A percentile compares a stretch with the other conserved stretches of the same genome.
These are phyloP conservation scores for Plasmodium knowlesi DNA, from an alignment of 169 alveolate species.

Conservation along the genomic window DNA sequence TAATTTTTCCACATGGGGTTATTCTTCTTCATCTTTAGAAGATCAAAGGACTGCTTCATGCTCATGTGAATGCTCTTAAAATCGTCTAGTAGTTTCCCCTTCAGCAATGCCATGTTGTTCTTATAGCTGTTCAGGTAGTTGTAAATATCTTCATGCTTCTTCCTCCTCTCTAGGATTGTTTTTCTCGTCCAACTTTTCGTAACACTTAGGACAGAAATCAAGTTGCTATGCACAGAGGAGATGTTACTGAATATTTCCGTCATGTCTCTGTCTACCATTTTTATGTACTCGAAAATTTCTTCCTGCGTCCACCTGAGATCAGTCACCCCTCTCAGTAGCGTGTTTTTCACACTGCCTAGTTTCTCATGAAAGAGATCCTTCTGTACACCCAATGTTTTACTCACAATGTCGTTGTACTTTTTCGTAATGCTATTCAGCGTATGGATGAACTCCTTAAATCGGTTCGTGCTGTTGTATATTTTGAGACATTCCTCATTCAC, in stretches of 20 bases:
- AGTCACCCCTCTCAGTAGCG: conserved; percentile 22
- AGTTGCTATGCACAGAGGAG: conserved; percentile 35
- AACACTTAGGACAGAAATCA: conserved; percentile 33
- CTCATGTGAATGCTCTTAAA: conserved; percentile 86
- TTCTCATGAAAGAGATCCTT: conserved; percentile 56
- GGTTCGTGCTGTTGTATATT: conserved; percentile 46
- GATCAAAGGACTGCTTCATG: conserved; percentile 90
- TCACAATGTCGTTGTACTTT: conserved; percentile 24
- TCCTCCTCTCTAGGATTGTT: conserved; percentile 86
- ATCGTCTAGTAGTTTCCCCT: conserved; percentile 79
- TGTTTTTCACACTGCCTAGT: background rate
- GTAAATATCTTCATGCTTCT: conserved; percentile 79
- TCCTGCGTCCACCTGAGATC: conserved; percentile 65
- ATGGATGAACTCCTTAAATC: conserved; percentile 49
- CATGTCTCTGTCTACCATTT: conserved; percentile 66
- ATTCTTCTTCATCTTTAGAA: conserved; percentile 89
- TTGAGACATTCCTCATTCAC: conserved; percentile 56
- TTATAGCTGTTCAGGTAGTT: conserved; percentile 80
- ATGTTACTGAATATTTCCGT: conserved; percentile 36
- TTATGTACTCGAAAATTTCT: conserved; percentile 30
- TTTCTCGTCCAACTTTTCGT: conserved; percentile 41
- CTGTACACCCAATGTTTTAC: conserved; percentile 50
- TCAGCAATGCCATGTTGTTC: conserved; percentile 78
- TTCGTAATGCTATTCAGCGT: conserved; percentile 35
- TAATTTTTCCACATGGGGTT: conserved; percentile 90